These are phyloP conservation scores for Fraxinus angustifolia DNA, from an alignment of 305 asterid genomes.

Conservation along the genomic window DNA sequence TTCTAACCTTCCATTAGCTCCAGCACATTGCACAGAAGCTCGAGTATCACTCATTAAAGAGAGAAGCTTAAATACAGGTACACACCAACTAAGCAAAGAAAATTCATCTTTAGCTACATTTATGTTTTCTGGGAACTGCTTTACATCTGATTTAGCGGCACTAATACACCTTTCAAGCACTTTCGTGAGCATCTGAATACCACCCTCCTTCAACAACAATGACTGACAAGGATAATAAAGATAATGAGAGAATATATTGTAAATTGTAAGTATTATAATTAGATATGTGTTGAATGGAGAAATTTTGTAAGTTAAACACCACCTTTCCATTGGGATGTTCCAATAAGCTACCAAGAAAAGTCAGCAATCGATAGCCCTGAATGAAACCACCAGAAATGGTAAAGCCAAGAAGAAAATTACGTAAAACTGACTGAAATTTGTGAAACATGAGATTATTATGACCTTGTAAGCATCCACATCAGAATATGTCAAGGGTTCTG, in stretches of 20 bases:
- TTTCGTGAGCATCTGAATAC: slow-evolving; percentile 54
- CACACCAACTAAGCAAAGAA: slow-evolving; percentile 59
- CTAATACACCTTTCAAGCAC: slow-evolving; percentile 66
- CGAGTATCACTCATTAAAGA: slow-evolving; percentile 53
- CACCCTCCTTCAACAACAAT: slow-evolving; percentile 66
- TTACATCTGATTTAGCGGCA: slow-evolving; percentile 44
- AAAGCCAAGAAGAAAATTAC: slow-evolving; percentile 22
- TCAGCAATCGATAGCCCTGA: slow-evolving; percentile 70
- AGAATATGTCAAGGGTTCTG: slow-evolving; percentile 47
- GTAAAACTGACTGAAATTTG: slow-evolving; percentile 14
- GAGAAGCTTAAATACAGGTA: slow-evolving; percentile 63
- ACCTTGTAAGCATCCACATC: slow-evolving; percentile 85
- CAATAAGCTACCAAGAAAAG: slow-evolving; percentile 63
- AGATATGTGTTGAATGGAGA: slow-evolving; percentile 5
- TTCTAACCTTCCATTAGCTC: slow-evolving; percentile 53
- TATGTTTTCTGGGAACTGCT: slow-evolving; percentile 43
- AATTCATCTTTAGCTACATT: slow-evolving; percentile 34
- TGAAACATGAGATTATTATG: slow-evolving; percentile 13
- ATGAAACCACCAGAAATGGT: slow-evolving; percentile 15
- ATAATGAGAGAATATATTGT: slow-evolving; percentile 26
- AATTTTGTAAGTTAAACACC: slow-evolving; percentile 14
- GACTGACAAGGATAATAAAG: slow-evolving; percentile 42
- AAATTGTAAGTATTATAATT: slow-evolving; percentile 11
- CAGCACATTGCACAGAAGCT: slow-evolving; percentile 41
- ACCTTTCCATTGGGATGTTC: slow-evolving; percentile 98